Conservation (phyloP, 805 yeast species). For the Pichia scutulata region DNA sequence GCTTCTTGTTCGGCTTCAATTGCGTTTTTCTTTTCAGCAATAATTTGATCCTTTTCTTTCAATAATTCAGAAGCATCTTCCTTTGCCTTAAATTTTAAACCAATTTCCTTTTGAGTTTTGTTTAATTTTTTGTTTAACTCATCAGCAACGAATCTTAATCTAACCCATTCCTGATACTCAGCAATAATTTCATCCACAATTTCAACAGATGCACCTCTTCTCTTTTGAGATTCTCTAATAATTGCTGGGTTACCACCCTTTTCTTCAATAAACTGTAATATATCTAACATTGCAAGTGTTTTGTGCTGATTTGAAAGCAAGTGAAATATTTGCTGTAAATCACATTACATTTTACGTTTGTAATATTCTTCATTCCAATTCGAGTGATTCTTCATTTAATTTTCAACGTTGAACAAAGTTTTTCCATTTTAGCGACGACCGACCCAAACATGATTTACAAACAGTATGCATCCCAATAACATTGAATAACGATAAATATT, state of each 20-base stretch:
- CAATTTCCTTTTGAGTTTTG: constrained; percentile 88
- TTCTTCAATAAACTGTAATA: constrained; percentile 84
- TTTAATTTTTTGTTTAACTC: constrained; percentile 83
- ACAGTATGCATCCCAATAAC: too few relatives aligned
- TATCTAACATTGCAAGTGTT: constrained; percentile 66
- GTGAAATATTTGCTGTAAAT: background rate
- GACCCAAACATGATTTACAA: background rate
- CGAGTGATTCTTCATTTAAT: background rate
- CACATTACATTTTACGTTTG: background rate
- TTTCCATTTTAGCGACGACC: background rate
- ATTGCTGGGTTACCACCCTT: constrained; percentile 94
- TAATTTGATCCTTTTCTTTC: constrained; percentile 70
- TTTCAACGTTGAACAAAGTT: background rate
- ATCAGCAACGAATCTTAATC: constrained; percentile 82
- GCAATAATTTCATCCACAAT: constrained; percentile 89
- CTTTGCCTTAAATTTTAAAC: constrained; percentile 85
- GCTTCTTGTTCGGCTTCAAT: constrained; percentile 68
- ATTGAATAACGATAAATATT: too few relatives aligned
- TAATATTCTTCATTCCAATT: background rate
- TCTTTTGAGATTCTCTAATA: constrained; percentile 81
- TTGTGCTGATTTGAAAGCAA: background rate
- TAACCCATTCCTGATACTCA: constrained; percentile 90
- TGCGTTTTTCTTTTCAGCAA: constrained; percentile 59
- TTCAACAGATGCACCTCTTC: constrained; percentile 93
- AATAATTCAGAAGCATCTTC: constrained; percentile 86